Percentiles rank a stretch among this genome's conserved stretches.
Evolutionary conservation across 1,284 basidiomycete genomes (phyloP).

Genomic region (Irpex lacteus): DNA sequence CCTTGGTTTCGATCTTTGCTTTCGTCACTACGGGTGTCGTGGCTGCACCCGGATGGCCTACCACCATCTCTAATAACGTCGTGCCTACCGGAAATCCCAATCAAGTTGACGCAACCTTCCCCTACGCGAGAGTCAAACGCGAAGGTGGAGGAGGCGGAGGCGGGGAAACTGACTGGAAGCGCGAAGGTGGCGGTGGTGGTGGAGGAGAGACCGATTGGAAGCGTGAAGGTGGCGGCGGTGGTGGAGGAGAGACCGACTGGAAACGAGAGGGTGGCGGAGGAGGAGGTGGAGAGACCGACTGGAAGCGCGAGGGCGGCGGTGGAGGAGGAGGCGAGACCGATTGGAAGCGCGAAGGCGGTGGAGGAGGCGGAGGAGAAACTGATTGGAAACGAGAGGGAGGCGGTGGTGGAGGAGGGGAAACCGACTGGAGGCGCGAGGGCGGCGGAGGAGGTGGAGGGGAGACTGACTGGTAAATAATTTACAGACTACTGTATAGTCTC

Average conservation of each 20-base stretch:
- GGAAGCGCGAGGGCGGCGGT: not conserved
- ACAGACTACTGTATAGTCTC: too few species aligned
- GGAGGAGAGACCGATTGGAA: not conserved
- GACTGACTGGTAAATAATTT: too few species aligned
- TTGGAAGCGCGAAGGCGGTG: not conserved
- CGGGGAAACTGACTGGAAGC: not conserved
- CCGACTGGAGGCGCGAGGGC: too few species aligned
- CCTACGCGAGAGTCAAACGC: not conserved
- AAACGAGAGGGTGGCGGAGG: not conserved
- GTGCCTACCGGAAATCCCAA: too few species aligned
- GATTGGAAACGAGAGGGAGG: too few species aligned
- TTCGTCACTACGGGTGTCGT: too few species aligned
- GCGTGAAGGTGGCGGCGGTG: not conserved
- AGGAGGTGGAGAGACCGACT: not conserved
- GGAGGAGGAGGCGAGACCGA: not conserved
- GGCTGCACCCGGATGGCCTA: too few species aligned
- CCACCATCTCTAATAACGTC: too few species aligned
- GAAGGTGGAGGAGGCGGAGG: not conserved
- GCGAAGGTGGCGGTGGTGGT: not conserved
- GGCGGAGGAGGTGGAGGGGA: too few species aligned
- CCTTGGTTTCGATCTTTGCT: too few species aligned
- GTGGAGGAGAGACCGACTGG: not conserved
- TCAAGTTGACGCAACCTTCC: too few species aligned
- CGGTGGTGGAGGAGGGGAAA: too few species aligned
- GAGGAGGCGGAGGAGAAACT: not conserved